phyloP scores from a whole-genome alignment of 257 asterid species.

The Jacaranda copaia region DNA sequence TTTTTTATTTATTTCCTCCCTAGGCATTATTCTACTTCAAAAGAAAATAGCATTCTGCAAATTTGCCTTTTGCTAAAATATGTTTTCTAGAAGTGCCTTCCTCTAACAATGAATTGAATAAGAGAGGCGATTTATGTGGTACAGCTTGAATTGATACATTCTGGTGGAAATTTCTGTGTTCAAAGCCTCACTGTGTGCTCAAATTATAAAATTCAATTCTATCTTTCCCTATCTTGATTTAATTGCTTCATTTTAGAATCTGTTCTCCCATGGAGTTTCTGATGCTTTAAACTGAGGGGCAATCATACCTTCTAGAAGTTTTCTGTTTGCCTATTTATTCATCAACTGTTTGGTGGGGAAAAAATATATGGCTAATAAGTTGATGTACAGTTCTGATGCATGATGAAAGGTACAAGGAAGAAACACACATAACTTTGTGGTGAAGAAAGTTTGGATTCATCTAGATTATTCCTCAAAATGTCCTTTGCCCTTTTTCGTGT shows the following conservation, averaged over 20 bases:
- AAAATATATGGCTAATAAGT: background rate
- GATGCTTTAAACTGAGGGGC: background rate
- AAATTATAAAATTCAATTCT: no score
- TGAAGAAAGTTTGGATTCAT: background rate
- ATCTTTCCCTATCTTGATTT: no score
- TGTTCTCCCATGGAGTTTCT: background rate
- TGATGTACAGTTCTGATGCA: background rate
- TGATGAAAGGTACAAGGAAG: no score
- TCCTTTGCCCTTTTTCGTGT: conserved; percentile 8
- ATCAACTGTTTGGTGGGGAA: background rate
- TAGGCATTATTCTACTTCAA: background rate
- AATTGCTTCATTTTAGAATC: no score
- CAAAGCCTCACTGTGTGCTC: no score
- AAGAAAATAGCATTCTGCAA: conserved; percentile 6
- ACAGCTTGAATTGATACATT: no score
- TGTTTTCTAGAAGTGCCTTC: conserved; percentile 7
- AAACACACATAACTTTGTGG: no score
- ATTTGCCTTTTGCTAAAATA: background rate
- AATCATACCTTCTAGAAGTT: background rate
- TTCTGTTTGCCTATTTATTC: background rate
- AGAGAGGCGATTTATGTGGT: no score
- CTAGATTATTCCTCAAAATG: background rate
- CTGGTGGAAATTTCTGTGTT: no score
- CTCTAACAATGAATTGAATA: background rate
- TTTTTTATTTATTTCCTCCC: background rate